Evolutionary conservation across 352 stramenopile species (phyloP).

Genomic region (Globisporangium viniferum): DNA sequence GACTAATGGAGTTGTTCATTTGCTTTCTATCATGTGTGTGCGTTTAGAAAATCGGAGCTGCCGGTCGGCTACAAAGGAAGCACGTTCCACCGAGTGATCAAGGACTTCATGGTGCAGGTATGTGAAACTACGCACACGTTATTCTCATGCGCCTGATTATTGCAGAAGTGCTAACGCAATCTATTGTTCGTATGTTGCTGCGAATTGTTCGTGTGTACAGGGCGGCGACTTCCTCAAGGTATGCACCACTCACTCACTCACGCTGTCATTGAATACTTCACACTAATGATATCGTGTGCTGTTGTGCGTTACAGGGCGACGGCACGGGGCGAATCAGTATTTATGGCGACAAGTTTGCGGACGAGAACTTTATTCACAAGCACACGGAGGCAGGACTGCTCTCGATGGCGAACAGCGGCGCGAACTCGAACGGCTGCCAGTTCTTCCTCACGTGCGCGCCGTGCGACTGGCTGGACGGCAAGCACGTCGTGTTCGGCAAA

Average conservation of each 20-base stretch:
- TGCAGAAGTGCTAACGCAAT: not conserved
- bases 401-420: slow-evolving; percentile 94
- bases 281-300: not conserved
- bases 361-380: slow-evolving; percentile 84
- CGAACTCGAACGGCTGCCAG: slow-evolving; percentile 92
- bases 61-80: slow-evolving; percentile 88
- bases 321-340: slow-evolving; percentile 83
- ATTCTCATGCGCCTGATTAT: not conserved
- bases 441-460: slow-evolving; percentile 95
- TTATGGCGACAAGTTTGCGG: slow-evolving; percentile 85
- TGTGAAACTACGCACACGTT: not conserved
- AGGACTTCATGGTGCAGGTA: slow-evolving; percentile 89
- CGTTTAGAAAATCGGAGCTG: slow-evolving; percentile 67
- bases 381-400: slow-evolving; percentile 75
- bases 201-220: slow-evolving; percentile 17
- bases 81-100: slow-evolving; percentile 89
- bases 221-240: slow-evolving; percentile 87
- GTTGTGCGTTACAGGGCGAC: slow-evolving; percentile 44
- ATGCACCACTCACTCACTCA: slow-evolving; percentile 6
- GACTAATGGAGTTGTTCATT: not conserved
- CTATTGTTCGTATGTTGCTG: not conserved
- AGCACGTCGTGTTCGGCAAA: slow-evolving; percentile 97
- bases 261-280: not conserved
- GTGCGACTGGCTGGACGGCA: slow-evolving; percentile 94
- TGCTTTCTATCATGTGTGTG: not conserved